Evolutionary conservation across 495 filamentous ascomycete genomes (phyloP), one percentile per base, ranked within the genome.

Genomic region (Penicillium cosmopolitanum): DNA sequence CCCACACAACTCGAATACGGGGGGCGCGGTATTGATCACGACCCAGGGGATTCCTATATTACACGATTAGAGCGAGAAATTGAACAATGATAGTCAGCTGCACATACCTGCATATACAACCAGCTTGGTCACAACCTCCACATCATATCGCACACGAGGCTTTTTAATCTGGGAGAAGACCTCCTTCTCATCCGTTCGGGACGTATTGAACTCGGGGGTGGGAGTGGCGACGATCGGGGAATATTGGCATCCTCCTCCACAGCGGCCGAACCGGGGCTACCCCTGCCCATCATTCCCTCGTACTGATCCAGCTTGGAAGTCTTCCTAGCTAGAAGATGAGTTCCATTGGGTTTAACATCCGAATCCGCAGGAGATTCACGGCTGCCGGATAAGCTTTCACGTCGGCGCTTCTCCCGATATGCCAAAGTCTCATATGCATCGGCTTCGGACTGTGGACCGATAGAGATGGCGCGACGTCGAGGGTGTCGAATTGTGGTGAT

Each of bases 381-480:
- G 48, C 64, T 67, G 11, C 68, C 65, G 7, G 77, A 77, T 35
- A 87, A 76, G 64, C 90, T 96, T 69, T 96, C 90, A 42, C 90
- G 80, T 63, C 93, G 80, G 61, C 84, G 84, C 64, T 91, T 86
- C 69, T 96, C 91, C 3, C 93, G 85, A 66, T 94, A 96, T n/a
- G 95, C 95, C 19, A 98, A 77, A 16, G 91, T 92, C 76, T 98
- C 95, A 68, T 97, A 97, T 7, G 93, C 95, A 72, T 98, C 95
- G 3, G 95, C 95, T 57, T 89, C 91, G 25, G 93, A 97, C 74
- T 98, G 95, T 6, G 95, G 95, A 0, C 95, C 95, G 34, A 98
- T 82, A 21, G 92, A 96, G 21, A 97, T 85, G 38, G 91, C 86
- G n/a, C 95, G 84, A 58, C 85, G 82, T 18, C 89, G 80, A 0